Evolutionary conservation across 176 grass and related monocot species (phyloP), one percentile per base, ranked within the genome.

Genomic region (Oryza officinalis): DNA sequence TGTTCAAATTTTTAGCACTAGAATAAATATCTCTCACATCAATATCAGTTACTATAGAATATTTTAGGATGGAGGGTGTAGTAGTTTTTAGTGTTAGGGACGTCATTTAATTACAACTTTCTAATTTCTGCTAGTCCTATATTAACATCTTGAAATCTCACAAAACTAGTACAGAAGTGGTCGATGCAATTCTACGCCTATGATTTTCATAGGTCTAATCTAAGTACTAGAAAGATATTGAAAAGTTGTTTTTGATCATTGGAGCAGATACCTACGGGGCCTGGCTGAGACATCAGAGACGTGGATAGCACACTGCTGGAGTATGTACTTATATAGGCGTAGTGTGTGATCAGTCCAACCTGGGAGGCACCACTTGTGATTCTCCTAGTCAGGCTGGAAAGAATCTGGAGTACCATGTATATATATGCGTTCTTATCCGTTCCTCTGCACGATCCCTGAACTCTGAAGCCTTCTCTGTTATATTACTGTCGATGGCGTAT

Each of bases 351-450:
- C 67, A 27, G 71, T 61, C 67, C 49, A 71, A 27, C 4, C 54
- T 27, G 49, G 49, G 67, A 61, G 10, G 67, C 9, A 30, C 46
- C 46, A 3, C 35, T 27, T 13, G 41, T 25, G 15, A 5, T 20
- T 44, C 1, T 68, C 9, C 35, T 26, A 10, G 37, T 33, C 22
- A 33, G 10, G 32, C 63, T 23, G 30, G n/a, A 52, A 40, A 27
- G 82, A 52, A 76, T 26, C 79, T 30, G 15, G 77, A 37, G 28
- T 54, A 65, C 10, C 77, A 47, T 65, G 71, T 37, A 38, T 38
- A 38, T 38, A 38, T 11, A 3, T 26, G 71, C 82, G 7, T 69
- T 38, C 82, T 69, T 78, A 65, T 77, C 80, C 72, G 9, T 25
- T 71, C 54, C 59, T 22, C 18, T 22, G 17, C 50, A 4, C 15